Base-by-base conservation (phyloP, 1,284 basidiomycete genomes). In the Leccinum ponderosum region DNA sequence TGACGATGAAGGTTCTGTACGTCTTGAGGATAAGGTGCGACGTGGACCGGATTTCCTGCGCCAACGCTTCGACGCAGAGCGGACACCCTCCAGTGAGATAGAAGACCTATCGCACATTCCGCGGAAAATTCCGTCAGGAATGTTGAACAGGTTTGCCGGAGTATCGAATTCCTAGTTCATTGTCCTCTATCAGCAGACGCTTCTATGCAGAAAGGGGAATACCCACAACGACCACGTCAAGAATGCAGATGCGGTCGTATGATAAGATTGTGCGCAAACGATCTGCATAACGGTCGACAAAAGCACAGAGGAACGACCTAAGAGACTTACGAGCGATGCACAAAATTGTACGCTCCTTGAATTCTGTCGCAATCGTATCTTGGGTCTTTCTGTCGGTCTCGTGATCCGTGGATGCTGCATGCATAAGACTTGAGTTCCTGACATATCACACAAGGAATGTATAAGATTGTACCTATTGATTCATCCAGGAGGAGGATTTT, bases 331-430 rank as follows among this genome's bases (percentile, higher is more conserved):
- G 89, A 65, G 90, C 90, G 62, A 94, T 93, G 71, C 90, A 93
- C 8, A 94, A 74, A 57, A 93, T 86, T 0, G 94, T 95, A 57
- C 89, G 85, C 70, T 91, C 86, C 52, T 79, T 77, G 77, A 95
- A 95, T 77, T 94, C 93, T 53, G 81, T 81, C 3, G 90, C 82
- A 64, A 96, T 95, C n/a, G 93, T 95, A 63, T 87, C 82, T 73
- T 95, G 93, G 62, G 95, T 93, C 64, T 89, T 90, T 62, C 84
- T 80, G 75, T 96, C 93, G 0, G 93, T 95, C 74, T 91, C 89
- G 63, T 87, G 93, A 73, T 92, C 90, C 25, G 91, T 89, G 3
- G 88, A 90, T 17, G 90, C 90, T 79, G 66, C n/a, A 17, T 17
- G 11, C n/a, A 39, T 62, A 56, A 48, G 54, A 33, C 7, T 56